phyloP scores from a whole-genome alignment of 208 protist genomes.

The Kentomonas sorsogonicus region DNA sequence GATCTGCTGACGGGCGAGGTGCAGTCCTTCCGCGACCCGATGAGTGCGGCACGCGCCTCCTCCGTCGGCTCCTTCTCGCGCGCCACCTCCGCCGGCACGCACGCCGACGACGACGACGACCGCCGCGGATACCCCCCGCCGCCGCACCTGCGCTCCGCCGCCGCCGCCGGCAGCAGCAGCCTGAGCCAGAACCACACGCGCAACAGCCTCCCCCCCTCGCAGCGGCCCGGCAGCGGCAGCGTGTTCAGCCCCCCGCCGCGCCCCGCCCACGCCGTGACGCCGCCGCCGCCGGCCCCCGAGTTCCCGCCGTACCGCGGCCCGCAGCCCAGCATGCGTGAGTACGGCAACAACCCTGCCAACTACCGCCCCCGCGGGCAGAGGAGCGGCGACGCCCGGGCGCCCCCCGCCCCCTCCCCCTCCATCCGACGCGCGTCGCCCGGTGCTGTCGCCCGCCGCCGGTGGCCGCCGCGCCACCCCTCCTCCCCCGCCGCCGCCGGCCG shows the following conservation, averaged over 20 bases:
- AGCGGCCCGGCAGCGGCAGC: too few species aligned
- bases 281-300: too few species aligned
- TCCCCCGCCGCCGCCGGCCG: background rate
- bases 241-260: background rate
- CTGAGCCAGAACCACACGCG: too few species aligned
- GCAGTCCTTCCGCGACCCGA: slow-evolving; percentile 57
- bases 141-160: background rate
- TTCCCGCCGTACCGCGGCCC: too few species aligned
- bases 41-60: slow-evolving; percentile 40
- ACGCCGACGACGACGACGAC: background rate
- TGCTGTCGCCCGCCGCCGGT: too few species aligned
- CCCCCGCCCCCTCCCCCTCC: background rate
- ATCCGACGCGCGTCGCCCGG: background rate
- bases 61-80: slow-evolving; percentile 21
- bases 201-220: too few species aligned
- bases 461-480: too few species aligned
- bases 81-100: slow-evolving; percentile 2
- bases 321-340: too few species aligned
- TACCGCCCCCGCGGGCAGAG: background rate
- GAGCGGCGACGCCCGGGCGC: background rate
- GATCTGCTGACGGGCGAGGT: slow-evolving; percentile 67
- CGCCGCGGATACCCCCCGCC: background rate
- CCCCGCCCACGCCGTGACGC: background rate
- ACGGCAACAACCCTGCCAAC: background rate
- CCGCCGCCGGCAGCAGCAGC: too few species aligned